A percentile compares a stretch with the other conserved stretches of the same genome.
Evolutionary conservation across 2,329 filamentous ascomycete genomes (phyloP).

Genomic region (Fusarium sp.): DNA sequence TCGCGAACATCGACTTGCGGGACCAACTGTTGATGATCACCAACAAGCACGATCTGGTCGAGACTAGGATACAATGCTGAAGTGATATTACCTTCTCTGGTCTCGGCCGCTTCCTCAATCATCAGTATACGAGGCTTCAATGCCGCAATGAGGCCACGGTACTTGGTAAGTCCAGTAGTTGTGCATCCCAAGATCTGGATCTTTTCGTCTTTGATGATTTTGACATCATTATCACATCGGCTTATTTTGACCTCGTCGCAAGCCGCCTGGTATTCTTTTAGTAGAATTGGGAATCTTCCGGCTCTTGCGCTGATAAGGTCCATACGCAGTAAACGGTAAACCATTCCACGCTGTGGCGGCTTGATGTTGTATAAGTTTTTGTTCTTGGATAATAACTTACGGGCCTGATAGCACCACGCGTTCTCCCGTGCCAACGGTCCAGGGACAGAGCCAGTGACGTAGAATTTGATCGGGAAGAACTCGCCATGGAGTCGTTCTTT

Average conservation of each 20-base stretch:
- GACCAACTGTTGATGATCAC: constrained; percentile 84
- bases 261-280: constrained; percentile 63
- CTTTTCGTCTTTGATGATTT: constrained; percentile 52
- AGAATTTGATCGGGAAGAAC: constrained; percentile 52
- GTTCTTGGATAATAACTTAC: constrained; percentile 21
- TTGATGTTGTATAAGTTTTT: constrained; percentile 73
- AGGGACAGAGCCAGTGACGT: constrained; percentile 35
- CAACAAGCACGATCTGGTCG: constrained; percentile 71
- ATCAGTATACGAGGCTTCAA: constrained; percentile 76
- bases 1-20: constrained; percentile 74
- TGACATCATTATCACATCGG: constrained; percentile 69
- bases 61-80: constrained; percentile 65
- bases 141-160: constrained; percentile 76
- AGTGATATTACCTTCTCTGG: constrained; percentile 72
- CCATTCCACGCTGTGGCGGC: constrained; percentile 65
- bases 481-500: constrained; percentile 68
- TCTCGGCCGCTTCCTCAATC: constrained; percentile 86
- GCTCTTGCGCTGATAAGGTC: constrained; percentile 63
- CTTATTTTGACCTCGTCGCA: constrained; percentile 68
- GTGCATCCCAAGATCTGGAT: constrained; percentile 74
- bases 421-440: constrained; percentile 12
- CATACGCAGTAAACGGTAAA: constrained; percentile 76
- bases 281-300: constrained; percentile 62
- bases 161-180: constrained; percentile 85
- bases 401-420: constrained; percentile 33